Evolutionary conservation across 108 stramenopile species (phyloP), one percentile per base, ranked within the genome.

Genomic region (Fistulifera pelliculosa): DNA sequence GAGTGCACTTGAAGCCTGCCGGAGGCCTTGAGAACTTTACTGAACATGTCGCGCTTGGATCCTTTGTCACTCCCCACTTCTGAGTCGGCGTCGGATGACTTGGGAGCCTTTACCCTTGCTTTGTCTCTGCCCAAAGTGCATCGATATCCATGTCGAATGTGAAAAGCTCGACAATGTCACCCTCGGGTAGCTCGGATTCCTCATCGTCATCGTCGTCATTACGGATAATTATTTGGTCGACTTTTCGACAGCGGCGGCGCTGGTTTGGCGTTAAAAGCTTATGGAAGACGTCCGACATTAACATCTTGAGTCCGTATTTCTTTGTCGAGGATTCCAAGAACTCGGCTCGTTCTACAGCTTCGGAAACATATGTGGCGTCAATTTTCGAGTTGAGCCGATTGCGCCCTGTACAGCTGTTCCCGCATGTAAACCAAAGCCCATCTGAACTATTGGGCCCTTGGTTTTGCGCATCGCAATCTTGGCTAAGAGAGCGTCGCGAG

Each of bases 371-470:
- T 0, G 94, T 96, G 1, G 94, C 95, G 67, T 98, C 97, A 41
- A 98, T 79, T 56, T 98, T 98, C 82, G 67, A 31, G 85, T 76
- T 7, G 87, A 85, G 39, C 97, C 97, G 41, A 98, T 94, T 5
- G 94, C 95, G 10, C 97, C 97, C 63, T 96, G 94, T n/a, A 98
- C 86, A 41, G 97, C 97, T 74, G 81, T 90, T 42, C 94, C 96
- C 22, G 87, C 79, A 66, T 94, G 94, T 27, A 97, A 64, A 17
- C 97, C 97, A 62, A 88, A 93, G 25, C 96, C 96, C 77, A 90
- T 72, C 45, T 90, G 89, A 22, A 90, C 89, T 17, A 82, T 45
- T 23, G 88, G 84, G 6, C 88, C 88, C n/a, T 64, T 71, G 5
- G 19, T 21, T 19, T 45, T 45, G n/a, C 85, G 73, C 15, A 83